Evolutionary conservation across 2,329 filamentous ascomycete species (phyloP), one percentile per base, ranked within the genome.

Genomic region (Colletotrichum zoysiae): DNA sequence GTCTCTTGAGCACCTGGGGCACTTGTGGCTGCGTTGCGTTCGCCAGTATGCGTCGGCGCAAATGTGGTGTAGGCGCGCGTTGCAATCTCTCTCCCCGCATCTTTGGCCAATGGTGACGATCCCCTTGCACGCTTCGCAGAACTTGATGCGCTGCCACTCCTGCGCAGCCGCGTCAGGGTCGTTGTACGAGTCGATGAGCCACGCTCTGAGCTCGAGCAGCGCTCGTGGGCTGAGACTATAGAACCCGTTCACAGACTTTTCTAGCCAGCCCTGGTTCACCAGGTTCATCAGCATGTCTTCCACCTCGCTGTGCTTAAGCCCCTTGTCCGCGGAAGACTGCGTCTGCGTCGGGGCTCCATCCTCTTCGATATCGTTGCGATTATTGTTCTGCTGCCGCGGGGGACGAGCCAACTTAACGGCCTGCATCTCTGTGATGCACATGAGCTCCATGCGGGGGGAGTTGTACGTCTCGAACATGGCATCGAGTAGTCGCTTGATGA

Each of bases 381-480:
- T 74, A 78, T 79, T 69, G 76, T 75, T 76, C 46, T 81, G 75
- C 60, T 81, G 75, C 59, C 81, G 80, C 33, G 86, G 80, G 42
- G 89, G 87, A 60, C 88, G 83, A 12, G 89, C 85, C 59, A 97
- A 83, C 76, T 93, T 91, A 65, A 93, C 85, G 3, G 95, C 95
- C 77, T 97, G 91, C 80, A 94, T 94, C 56, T 89, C 88, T 16
- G 90, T 92, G 4, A 98, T 84, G 4, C 93, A 95, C 88, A 98
- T 91, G 35, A 94, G 88, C 81, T 99, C 95, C 77, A 91, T 89
- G n/a, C 90, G 86, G 11, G 86, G 87, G 0, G 91, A 94, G 78
- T 98, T 98, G 83, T 94, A 91, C 26, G 89, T 92, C 74, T 97
- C 94, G 79, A 98, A 99, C 89, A 99, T 97, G 76, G 89, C 90